These are phyloP conservation scores for Myotisia sp. DNA, from an alignment of 2,329 filamentous ascomycete genomes.

Conservation along the genomic window DNA sequence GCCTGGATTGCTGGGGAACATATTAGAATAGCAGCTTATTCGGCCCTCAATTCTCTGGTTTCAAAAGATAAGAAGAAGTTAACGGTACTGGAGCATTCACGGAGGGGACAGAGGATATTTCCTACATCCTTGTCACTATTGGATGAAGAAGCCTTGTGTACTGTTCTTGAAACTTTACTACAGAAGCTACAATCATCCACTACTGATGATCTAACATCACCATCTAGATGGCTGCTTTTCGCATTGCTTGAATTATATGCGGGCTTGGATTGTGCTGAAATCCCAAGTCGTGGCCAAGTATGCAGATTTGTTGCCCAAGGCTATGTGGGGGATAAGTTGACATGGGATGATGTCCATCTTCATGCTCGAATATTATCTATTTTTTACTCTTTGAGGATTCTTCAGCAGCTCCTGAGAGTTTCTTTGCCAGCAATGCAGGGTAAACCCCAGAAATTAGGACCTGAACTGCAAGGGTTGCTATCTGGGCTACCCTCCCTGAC, in stretches of 20 bases:
- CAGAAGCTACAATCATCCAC: conserved; percentile 15
- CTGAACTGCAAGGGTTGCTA: conserved; percentile 9
- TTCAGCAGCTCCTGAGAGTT: conserved; percentile 36
- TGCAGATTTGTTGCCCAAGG: conserved; percentile 19
- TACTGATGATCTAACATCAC: conserved; percentile 5
- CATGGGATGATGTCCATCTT: conserved; percentile 50
- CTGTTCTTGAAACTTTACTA: conserved; percentile 14
- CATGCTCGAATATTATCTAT: conserved; percentile 46
- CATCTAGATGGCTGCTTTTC: conserved; percentile 22
- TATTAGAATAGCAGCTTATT: conserved; percentile 43
- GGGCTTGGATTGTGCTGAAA: conserved; percentile 7
- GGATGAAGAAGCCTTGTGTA: conserved; percentile 12
- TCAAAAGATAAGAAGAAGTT: conserved; percentile 14
- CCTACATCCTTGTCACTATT: conserved; percentile 18
- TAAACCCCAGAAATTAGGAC: background rate
- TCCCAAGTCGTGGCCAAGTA: conserved; percentile 14
- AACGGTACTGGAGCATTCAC: conserved; percentile 22
- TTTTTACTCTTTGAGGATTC: conserved; percentile 49
- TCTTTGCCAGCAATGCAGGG: conserved; percentile 16
- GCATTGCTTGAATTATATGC: conserved; percentile 22
- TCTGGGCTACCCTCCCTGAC: conserved; percentile 14
- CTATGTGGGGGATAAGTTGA: conserved; percentile 21
- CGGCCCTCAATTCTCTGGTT: conserved; percentile 31
- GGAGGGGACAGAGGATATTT: conserved; percentile 24
- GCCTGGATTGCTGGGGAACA: conserved; percentile 42